Evolutionary conservation across 2,329 filamentous ascomycete species (phyloP), one percentile per base, ranked within the genome.

Genomic region (Plenodomus tracheiphilus): DNA sequence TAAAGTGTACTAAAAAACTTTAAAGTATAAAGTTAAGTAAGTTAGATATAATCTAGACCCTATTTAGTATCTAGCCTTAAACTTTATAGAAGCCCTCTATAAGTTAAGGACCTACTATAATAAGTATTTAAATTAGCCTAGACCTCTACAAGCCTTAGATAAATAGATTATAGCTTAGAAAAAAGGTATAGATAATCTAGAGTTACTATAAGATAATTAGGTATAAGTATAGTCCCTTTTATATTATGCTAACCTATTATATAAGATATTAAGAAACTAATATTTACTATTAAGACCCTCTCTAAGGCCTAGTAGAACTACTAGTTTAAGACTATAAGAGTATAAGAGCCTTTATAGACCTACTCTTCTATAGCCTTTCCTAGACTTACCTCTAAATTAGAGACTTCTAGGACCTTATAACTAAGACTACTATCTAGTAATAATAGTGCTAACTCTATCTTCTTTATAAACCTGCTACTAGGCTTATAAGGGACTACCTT

Each of bases 41-140:
- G 22, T 41, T 7, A 16, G 22, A n/a, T 32, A 41, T 41, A 32
- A 41, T 41, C 39, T 41, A 32, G 22, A 41, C 16, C 17, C n/a
- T 8, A 22, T 32, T 18, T 41, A 41, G 22, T 41, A 41, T 18
- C 16, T 10, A 17, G 16, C 39, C 4, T 30, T 15, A 5, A 41
- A 41, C 16, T 41, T 41, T 32, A 30, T 41, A 41, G 25, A 16
- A n/a, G n/a, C 25, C 9, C 35, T 19, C 16, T 37, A 37, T 18
- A 37, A 18, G 9, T 18, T 37, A 37, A 10, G 18, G 9, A 19
- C 5, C 4, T 37, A 10, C 18, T 37, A 37, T 18, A 10, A 37
- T 7, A 37, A 37, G 15, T 37, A 37, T 37, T 13, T 37, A 18
- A 37, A 37, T 37, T 18, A 37, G 11, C 35, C 18, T 18, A 19